Percentiles rank a stretch among this genome's conserved stretches.
Evolutionary conservation across 192 early-diverging fungal species (phyloP).

Genomic region (Coemansia sp.): DNA sequence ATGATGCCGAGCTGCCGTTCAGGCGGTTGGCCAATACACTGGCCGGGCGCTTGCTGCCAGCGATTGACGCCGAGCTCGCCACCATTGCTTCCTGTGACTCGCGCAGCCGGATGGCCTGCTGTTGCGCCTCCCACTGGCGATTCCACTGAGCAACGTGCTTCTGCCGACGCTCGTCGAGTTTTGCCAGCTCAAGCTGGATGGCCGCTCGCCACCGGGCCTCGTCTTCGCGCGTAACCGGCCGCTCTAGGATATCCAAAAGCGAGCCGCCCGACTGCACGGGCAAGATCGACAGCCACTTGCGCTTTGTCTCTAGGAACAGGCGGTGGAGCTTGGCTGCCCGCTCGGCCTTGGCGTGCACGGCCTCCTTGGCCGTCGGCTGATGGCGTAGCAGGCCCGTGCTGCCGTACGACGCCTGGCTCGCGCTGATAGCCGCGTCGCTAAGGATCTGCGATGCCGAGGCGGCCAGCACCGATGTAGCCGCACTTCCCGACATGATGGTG

Average conservation of each 20-base stretch:
- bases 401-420: conserved; percentile 43
- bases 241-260: conserved; percentile 79
- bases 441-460: conserved; percentile 50
- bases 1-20: conserved; percentile 22
- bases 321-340: conserved; percentile 55
- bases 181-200: conserved; percentile 48
- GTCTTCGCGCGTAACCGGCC: conserved; percentile 64
- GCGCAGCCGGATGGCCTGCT: conserved; percentile 33
- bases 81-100: conserved; percentile 41
- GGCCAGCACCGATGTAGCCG: conserved; percentile 42
- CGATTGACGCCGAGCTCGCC: conserved; percentile 3
- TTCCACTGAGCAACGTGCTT: conserved; percentile 44
- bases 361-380: conserved; percentile 49
- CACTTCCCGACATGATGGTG: conserved; percentile 50
- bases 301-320: conserved; percentile 84
- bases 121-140: conserved; percentile 49
- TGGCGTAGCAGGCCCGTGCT: conserved; percentile 40
- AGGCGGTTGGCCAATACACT: conserved; percentile 13
- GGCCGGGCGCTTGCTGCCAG: conserved; percentile 4
- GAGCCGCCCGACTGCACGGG: conserved; percentile 78
- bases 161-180: conserved; percentile 43
- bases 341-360: conserved; percentile 50
- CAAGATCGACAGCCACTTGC: conserved; percentile 76
- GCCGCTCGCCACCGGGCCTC: conserved; percentile 59
- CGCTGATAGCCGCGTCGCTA: conserved; percentile 46